Evolutionary conservation across 345 rosid species (phyloP), one percentile per base, ranked within the genome.

Genomic region (Gossypium anomalum): DNA sequence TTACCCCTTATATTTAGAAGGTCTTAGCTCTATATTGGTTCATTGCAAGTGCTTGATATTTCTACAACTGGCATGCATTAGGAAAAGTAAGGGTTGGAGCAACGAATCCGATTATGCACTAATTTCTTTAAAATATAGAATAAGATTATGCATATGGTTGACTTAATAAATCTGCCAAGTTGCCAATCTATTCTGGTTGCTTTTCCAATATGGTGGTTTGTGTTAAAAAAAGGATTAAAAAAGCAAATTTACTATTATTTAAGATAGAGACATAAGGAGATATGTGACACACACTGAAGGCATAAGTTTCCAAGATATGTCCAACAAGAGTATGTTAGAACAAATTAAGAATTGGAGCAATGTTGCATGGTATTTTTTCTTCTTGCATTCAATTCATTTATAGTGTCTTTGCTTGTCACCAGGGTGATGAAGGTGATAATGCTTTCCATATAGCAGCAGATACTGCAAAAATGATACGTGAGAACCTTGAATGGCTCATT

Each of bases 391-490:
- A 3, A 15, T 41, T 60, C 34, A 61, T 61, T 27, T 19, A 25
- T 25, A 29, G 20, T 61, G 44, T 61, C 66, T 67, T 77, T 72
- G 68, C 52, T 80, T 74, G 38, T 75, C 80, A 41, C 60, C 86
- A 94, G 99, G 97, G 92, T 76, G 99, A 95, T 84, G 98, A 95
- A 80, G 99, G 99, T 48, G 94, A 90, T 72, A 91, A 89, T 80
- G 98, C 99, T 65, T 61, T 61, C 85, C 99, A 95, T 81, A 88
- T 95, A 81, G 99, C 99, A 66, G 99, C 99, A 38, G 98, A 89
- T 77, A 88, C 93, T 41, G 97, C 97, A 78, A 95, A 89, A 85
- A 93, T 93, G 97, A 93, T 91, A 72, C 92, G 99, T 74, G 99
- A 95, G 85, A 95, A 93, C 81, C 98, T 95, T 85, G 93, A 87